Evolutionary conservation across 2,329 filamentous ascomycete genomes (phyloP), one percentile per base, ranked within the genome.

Genomic region (Phialophora chinensis): DNA sequence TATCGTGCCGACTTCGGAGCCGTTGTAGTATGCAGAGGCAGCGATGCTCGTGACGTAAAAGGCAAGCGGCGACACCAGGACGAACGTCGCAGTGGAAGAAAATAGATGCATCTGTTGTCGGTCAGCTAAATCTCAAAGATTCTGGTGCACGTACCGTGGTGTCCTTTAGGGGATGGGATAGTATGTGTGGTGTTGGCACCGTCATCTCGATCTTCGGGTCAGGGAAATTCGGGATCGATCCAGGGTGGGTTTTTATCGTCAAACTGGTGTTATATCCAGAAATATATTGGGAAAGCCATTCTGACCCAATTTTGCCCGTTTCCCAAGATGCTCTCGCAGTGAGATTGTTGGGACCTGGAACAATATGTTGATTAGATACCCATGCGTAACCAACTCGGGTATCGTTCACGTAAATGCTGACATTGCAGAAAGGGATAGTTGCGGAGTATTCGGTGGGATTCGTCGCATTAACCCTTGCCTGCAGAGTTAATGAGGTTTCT

Each of bases 391-490:
- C 95, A 38, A 99, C 81, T 7, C 90, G 76, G 0, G 89, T 89
- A 11, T 85, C 87, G 73, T 96, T 93, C 73, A 87, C 88, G 33
- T 91, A 77, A 50, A 98, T 80, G 68, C 93, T 87, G 52, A 96
- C 85, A 75, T 90, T 93, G 69, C 92, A 79, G 69, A 88, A 94
- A 1, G 94, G 94, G n/a, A 98, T 83, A 1, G 82, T 83, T 3
- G 92, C 93, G 4, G 91, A 89, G 77, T 98, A 97, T 3, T 89
- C 85, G 0, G 93, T 96, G 1, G 94, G 93, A 74, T 99, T 99
- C 3, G 91, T 96, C 67, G 97, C 84, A 75, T 95, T 96, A 73
- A 96, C 84, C 47, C 83, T 79, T 14, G 91, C 90, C 73, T 88
- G 83, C 42, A 98, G 80, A 23, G 85, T 87, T 55, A 97, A 82